Evolutionary conservation across 352 stramenopile species (phyloP).

Genomic region (Saprolegnia parasitica): DNA sequence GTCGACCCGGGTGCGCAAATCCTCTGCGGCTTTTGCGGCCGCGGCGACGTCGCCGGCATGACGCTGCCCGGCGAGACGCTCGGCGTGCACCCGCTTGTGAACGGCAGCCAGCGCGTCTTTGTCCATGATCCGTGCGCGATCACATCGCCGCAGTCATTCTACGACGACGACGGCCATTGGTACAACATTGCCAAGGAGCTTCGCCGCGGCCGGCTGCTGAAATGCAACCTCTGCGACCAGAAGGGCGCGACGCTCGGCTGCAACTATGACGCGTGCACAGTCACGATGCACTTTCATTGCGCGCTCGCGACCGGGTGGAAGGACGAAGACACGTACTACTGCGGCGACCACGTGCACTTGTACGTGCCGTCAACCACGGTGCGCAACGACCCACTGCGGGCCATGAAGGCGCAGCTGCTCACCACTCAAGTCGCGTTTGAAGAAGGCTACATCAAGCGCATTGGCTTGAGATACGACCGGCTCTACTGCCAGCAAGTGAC

Average conservation of each 20-base stretch:
- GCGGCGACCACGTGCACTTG: slow-evolving; percentile 14
- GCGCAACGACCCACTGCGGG: neutral
- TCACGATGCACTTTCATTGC: slow-evolving; percentile 83
- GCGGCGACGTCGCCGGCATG: slow-evolving; percentile 61
- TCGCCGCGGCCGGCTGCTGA: slow-evolving; percentile 60
- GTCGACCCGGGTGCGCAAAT: slow-evolving; percentile 47
- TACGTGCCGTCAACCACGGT: neutral
- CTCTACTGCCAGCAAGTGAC: slow-evolving; percentile 22
- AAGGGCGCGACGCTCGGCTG: slow-evolving; percentile 77
- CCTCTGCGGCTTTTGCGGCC: slow-evolving; percentile 70
- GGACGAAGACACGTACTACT: slow-evolving; percentile 28
- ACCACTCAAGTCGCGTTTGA: neutral
- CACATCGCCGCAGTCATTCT: slow-evolving; percentile 77
- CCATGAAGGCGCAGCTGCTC: slow-evolving; percentile 10
- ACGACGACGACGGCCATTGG: slow-evolving; percentile 58
- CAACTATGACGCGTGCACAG: slow-evolving; percentile 48
- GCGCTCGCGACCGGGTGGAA: slow-evolving; percentile 31
- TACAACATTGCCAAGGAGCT: slow-evolving; percentile 84
- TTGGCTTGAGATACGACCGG: slow-evolving; percentile 22
- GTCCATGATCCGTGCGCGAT: slow-evolving; percentile 85
- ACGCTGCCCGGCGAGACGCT: slow-evolving; percentile 74
- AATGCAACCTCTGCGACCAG: slow-evolving; percentile 60
- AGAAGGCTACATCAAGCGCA: slow-evolving; percentile 25
- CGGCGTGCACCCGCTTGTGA: slow-evolving; percentile 65
- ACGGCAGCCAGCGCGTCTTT: slow-evolving; percentile 63